Evolutionary conservation across 768 basidiomycete genomes (phyloP).

Genomic region (Leucocoprinus sp.): DNA sequence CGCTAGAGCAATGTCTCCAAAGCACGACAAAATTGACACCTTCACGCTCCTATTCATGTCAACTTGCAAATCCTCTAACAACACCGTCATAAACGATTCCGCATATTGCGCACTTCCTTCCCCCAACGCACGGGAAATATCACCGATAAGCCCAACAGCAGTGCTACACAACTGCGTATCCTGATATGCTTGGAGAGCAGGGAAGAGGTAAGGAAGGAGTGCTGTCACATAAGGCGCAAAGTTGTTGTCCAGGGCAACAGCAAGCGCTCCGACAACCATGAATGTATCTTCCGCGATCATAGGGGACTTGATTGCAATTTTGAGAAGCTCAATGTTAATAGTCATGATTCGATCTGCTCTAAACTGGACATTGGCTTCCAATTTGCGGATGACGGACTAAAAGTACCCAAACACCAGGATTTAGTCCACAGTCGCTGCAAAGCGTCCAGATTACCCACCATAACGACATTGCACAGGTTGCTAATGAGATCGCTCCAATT

Average conservation of each 20-base stretch:
- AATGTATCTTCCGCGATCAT: slow-evolving; percentile 96
- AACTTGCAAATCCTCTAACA: slow-evolving; percentile 87
- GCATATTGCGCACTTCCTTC: slow-evolving; percentile 80
- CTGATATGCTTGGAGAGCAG: slow-evolving; percentile 87
- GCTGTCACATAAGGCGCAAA: slow-evolving; percentile 81
- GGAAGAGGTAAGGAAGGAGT: slow-evolving; percentile 80
- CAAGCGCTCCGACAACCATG: slow-evolving; percentile 84
- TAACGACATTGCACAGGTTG: slow-evolving; percentile 86
- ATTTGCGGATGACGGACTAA: slow-evolving; percentile 79
- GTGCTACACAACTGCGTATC: slow-evolving; percentile 95
- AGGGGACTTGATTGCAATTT: slow-evolving; percentile 83
- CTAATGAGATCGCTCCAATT: slow-evolving; percentile 99
- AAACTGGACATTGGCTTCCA: slow-evolving; percentile 75
- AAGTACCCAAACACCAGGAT: slow-evolving; percentile 1
- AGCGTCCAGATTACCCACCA: slow-evolving; percentile 40
- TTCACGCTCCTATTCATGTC: slow-evolving; percentile 92
- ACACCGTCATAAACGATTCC: slow-evolving; percentile 81
- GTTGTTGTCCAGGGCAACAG: slow-evolving; percentile 67
- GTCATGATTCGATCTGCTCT: slow-evolving; percentile 96
- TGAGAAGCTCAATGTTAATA: slow-evolving; percentile 75
- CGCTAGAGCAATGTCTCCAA: slow-evolving; percentile 94
- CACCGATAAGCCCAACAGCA: slow-evolving; percentile 92
- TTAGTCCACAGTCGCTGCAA: not conserved
- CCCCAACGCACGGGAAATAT: slow-evolving; percentile 91
- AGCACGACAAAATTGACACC: slow-evolving; percentile 91